A percentile compares a stretch with the other conserved stretches of the same genome.
These are phyloP conservation scores for Pisolithus tinctorius DNA, from an alignment of 768 basidiomycete genomes.

Conservation along the genomic window DNA sequence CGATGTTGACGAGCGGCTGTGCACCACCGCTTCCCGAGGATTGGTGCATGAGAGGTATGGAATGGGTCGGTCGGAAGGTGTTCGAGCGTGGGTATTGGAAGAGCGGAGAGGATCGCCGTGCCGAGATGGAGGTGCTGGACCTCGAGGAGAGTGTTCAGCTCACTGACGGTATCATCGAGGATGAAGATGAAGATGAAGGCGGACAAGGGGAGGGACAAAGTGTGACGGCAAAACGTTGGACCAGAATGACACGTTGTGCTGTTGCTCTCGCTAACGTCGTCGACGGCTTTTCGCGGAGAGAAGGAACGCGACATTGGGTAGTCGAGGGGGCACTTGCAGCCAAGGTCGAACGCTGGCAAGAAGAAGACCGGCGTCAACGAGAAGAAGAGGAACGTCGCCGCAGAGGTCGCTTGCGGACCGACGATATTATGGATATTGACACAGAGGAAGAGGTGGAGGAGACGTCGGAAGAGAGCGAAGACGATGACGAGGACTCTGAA, in stretches of 20 bases:
- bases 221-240: conserved; percentile 60
- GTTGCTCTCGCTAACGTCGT: conserved; percentile 63
- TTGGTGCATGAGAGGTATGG: conserved; percentile 93
- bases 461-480: conserved; percentile 36
- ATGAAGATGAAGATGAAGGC: conserved; percentile 55
- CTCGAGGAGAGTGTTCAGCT: conserved; percentile 47
- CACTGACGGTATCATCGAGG: conserved; percentile 79
- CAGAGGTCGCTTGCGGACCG: conserved; percentile 54
- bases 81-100: conserved; percentile 97
- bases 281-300: conserved; percentile 67
- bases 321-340: conserved; percentile 59
- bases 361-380: conserved; percentile 59
- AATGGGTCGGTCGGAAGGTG: conserved; percentile 87
- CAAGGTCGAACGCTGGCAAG: conserved; percentile 64
- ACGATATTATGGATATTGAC: conserved; percentile 70
- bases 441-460: conserved; percentile 47
- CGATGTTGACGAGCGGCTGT: conserved; percentile 64
- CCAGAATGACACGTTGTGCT: conserved; percentile 62
- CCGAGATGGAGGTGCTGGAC: conserved; percentile 78
- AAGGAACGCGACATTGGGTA: conserved; percentile 53
- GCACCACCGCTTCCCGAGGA: conserved; percentile 81
- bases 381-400: conserved; percentile 65
- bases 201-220: conserved; percentile 15
- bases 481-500: conserved; percentile 62
- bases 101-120: conserved; percentile 52